A percentile compares a stretch with the other conserved stretches of the same genome.
Evolutionary conservation across 2,329 filamentous ascomycete genomes (phyloP).

Genomic region (Cordyceps fumosorosea): DNA sequence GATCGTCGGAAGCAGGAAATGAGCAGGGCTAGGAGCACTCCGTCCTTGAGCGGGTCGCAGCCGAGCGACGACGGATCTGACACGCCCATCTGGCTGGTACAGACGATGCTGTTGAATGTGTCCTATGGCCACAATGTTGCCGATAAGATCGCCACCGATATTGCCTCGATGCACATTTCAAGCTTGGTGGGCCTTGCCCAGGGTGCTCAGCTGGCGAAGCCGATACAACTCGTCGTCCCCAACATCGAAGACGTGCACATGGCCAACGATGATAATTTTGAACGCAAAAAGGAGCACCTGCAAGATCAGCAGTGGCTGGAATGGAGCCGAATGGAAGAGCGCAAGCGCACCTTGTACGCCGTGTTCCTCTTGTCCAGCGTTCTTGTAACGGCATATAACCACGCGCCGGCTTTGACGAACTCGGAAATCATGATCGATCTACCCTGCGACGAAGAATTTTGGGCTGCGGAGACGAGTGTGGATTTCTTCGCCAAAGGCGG

Average conservation of each 20-base stretch:
- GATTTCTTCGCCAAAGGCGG: constrained; percentile 76
- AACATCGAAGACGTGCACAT: constrained; percentile 51
- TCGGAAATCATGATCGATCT: constrained; percentile 86
- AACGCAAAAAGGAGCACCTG: constrained; percentile 42
- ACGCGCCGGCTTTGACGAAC: constrained; percentile 83
- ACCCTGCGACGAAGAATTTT: constrained; percentile 89
- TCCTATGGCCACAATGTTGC: constrained; percentile 94
- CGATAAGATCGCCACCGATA: constrained; percentile 84
- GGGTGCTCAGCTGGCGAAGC: constrained; percentile 65
- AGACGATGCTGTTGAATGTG: constrained; percentile 93
- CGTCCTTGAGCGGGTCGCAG: constrained; percentile 39
- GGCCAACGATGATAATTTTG: constrained; percentile 45
- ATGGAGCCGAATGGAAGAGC: constrained; percentile 85
- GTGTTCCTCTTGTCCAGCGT: constrained; percentile 90
- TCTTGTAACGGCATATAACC: constrained; percentile 87
- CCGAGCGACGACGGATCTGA: constrained; percentile 56
- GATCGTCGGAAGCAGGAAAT: constrained; percentile 83
- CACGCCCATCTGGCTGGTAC: constrained; percentile 89
- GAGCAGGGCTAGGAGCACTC: constrained; percentile 45
- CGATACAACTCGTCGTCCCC: constrained; percentile 37
- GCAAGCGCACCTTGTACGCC: constrained; percentile 85
- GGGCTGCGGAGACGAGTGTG: constrained; percentile 75
- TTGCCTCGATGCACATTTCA: constrained; percentile 86
- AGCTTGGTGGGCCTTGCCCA: constrained; percentile 86
- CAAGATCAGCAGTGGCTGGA: constrained; percentile 70